phyloP scores from a whole-genome alignment of 148 eudicot species.

The Vaccinium corymbosum region DNA sequence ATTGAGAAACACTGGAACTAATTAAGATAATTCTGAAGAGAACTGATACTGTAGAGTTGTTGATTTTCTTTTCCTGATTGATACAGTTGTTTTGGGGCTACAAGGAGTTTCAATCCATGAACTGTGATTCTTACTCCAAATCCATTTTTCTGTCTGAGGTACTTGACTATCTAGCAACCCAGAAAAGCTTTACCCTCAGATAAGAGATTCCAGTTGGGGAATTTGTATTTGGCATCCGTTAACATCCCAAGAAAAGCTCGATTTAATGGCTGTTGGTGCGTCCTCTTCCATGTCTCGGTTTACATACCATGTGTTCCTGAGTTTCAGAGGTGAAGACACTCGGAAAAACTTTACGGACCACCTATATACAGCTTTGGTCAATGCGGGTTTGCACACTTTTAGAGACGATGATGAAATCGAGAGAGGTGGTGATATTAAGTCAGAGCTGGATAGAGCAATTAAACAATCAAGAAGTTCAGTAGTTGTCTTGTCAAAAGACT shows the following conservation, averaged over 20 bases:
- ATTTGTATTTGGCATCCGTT: not conserved
- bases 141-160: not conserved
- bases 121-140: not conserved
- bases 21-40: not conserved
- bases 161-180: not conserved
- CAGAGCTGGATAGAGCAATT: constrained; percentile 2
- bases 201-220: not conserved
- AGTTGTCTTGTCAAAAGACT: constrained; percentile 14
- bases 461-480: constrained; percentile 7
- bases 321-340: constrained; percentile 19
- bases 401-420: constrained; percentile 5
- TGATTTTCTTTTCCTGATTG: not conserved
- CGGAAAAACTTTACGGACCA: constrained; percentile 13
- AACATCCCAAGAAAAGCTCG: not conserved
- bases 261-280: not conserved
- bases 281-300: not conserved
- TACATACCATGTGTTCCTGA: constrained; percentile 9
- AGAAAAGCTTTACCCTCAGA: not conserved
- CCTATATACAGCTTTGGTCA: constrained; percentile 13
- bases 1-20: not conserved
- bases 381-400: constrained; percentile 8
- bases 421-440: constrained; percentile 10
- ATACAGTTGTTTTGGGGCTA: not conserved
- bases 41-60: not conserved
- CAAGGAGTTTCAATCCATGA: not conserved